These are phyloP conservation scores for Raffaelea deltoideospora DNA, from an alignment of 2,329 filamentous ascomycete genomes.

Conservation along the genomic window DNA sequence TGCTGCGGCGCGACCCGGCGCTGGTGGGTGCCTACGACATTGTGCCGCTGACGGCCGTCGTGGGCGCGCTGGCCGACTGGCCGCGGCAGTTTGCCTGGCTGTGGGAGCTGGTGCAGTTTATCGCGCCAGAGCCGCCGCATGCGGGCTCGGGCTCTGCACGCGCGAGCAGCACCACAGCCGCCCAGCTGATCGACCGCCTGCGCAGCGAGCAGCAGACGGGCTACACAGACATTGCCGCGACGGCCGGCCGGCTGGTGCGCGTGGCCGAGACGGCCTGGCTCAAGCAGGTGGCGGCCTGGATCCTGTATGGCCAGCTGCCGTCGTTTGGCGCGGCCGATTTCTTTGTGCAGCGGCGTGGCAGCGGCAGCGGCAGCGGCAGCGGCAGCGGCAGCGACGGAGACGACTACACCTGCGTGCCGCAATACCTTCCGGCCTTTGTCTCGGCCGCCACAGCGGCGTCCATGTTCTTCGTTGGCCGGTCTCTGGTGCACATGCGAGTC, in stretches of 20 bases:
- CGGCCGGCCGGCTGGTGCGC: constrained; percentile 55
- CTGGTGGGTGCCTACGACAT: constrained; percentile 87
- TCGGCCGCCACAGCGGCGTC: constrained; percentile 59
- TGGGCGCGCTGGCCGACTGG: constrained; percentile 80
- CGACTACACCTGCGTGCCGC: constrained; percentile 41
- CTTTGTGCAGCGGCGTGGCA: constrained; percentile 49
- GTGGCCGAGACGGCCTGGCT: constrained; percentile 84
- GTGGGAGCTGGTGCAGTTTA: constrained; percentile 56
- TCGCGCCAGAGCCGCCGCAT: constrained; percentile 28
- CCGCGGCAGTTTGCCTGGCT: constrained; percentile 75
- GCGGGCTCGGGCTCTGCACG: constrained; percentile 50
- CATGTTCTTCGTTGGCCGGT: constrained; percentile 81
- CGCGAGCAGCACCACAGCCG: too few relatives aligned
- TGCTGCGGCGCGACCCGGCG: constrained; percentile 60
- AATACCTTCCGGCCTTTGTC: constrained; percentile 66
- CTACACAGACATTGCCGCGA: constrained; percentile 70
- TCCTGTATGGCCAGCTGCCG: constrained; percentile 75
- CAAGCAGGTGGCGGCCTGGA: constrained; percentile 78
- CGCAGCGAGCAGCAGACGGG: constrained; percentile 70
- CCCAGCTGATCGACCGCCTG: constrained; percentile 62
- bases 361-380: constrained; percentile 5
- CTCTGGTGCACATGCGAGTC: constrained; percentile 62
- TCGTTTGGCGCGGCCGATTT: constrained; percentile 70
- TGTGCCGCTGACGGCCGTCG: constrained; percentile 74
- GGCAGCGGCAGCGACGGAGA: constrained; percentile 14